These are phyloP conservation scores for Acacia melanoxylon DNA, from an alignment of 306 rosid genomes.

Conservation along the genomic window DNA sequence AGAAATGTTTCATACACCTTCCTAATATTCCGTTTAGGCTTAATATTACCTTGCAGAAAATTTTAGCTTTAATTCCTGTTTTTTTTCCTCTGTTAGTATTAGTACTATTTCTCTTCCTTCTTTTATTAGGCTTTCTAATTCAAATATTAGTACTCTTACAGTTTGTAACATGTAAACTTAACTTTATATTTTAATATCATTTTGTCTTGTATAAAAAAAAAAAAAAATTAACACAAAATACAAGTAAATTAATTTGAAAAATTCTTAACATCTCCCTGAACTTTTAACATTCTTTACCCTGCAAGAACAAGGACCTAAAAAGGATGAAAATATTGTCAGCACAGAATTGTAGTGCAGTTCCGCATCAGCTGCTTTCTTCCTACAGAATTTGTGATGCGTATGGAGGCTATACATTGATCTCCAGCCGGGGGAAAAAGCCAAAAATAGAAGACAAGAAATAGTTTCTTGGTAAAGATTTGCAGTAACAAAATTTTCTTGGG, in stretches of 20 bases:
- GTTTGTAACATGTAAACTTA: no score
- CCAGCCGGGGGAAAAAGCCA: background rate
- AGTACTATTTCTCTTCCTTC: no score
- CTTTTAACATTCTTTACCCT: background rate
- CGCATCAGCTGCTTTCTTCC: background rate
- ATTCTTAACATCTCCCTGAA: background rate
- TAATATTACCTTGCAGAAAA: no score
- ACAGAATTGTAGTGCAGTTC: background rate
- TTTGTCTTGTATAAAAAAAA: no score
- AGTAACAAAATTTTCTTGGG: constrained; percentile 22
- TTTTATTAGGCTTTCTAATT: no score
- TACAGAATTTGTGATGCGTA: background rate
- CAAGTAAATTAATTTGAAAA: background rate
- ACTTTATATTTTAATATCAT: no score
- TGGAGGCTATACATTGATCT: background rate
- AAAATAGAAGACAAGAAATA: background rate
- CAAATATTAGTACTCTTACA: no score
- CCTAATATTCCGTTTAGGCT: no score
- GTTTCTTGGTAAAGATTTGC: background rate
- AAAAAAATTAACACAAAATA: background rate
- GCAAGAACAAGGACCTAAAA: background rate
- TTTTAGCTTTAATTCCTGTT: no score
- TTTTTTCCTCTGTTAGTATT: no score
- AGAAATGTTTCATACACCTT: no score
- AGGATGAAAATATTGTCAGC: background rate